Evolutionary conservation across 176 grass and related monocot genomes (phyloP).

Genomic region (Oryza meyeriana): DNA sequence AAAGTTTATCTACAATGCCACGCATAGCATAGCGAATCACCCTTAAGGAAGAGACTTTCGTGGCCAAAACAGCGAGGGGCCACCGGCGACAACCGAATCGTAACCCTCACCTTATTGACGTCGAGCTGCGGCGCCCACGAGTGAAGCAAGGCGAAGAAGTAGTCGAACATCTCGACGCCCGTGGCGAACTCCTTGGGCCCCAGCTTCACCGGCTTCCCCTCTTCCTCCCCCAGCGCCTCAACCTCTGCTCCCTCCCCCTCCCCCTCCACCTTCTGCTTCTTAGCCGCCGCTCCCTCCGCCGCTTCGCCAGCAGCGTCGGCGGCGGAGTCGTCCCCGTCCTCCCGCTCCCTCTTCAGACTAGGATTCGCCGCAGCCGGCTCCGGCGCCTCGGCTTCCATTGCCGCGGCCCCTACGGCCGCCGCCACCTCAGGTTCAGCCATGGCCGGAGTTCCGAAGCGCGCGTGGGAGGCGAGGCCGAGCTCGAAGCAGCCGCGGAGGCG

Average conservation of each 20-base stretch:
- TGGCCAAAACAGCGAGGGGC: background rate
- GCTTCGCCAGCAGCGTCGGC: background rate
- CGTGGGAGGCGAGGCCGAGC: slow-evolving; percentile 3
- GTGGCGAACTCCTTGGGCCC: slow-evolving; percentile 81
- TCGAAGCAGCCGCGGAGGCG: background rate
- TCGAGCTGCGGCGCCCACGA: slow-evolving; percentile 66
- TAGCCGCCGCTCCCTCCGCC: slow-evolving; percentile 17
- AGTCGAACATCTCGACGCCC: slow-evolving; percentile 80
- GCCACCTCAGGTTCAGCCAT: slow-evolving; percentile 45
- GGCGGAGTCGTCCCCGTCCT: slow-evolving; percentile 25
- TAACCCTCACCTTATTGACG: slow-evolving; percentile 64
- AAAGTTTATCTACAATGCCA: background rate
- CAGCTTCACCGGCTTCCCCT: slow-evolving; percentile 47
- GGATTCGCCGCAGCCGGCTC: slow-evolving; percentile 22
- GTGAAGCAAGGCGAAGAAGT: slow-evolving; percentile 66
- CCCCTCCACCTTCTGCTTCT: slow-evolving; percentile 33
- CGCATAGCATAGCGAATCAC: background rate
- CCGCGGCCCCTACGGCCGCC: background rate
- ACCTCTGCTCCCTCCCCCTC: slow-evolving; percentile 19
- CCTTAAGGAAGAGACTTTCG: background rate
- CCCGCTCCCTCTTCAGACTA: slow-evolving; percentile 38
- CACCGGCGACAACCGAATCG: background rate
- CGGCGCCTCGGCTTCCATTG: slow-evolving; percentile 33
- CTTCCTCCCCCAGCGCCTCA: slow-evolving; percentile 16
- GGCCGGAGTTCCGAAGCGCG: background rate